Base-by-base conservation (phyloP, 768 basidiomycete species). In the Flagelloscypha sp. region DNA sequence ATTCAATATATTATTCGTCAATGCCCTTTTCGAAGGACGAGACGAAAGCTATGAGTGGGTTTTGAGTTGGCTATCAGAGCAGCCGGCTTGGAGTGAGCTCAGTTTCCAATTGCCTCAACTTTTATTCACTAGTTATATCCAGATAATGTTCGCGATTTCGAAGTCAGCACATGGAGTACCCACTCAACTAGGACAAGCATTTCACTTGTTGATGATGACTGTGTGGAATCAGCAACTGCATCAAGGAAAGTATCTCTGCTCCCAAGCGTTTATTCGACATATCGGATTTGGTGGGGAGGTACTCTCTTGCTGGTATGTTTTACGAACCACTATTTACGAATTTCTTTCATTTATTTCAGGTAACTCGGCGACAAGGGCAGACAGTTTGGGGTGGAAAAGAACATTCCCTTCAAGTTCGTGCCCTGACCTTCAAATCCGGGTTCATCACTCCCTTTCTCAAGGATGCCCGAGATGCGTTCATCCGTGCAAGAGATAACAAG, bases 21-120 rank as follows among this genome's bases (percentile, higher is more conserved):
- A n/a, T n/a, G n/a, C n/a, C n/a, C n/a, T n/a, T n/a, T n/a, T n/a
- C n/a, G n/a, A n/a, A n/a, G n/a, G n/a, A n/a, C n/a, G n/a, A n/a
- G n/a, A n/a, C n/a, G n/a, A n/a, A n/a, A n/a, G n/a, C n/a, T n/a
- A n/a, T n/a, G 74, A 61, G 2, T 80, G 76, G 77, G 62, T 79
- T 33, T 59, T 76, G 54, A 55, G 62, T 27, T 79, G 76, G 75
- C 42, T 78, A 0, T 68, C 73, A n/a, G 62, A 61, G 30, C 68
- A 72, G 22, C 70, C 71, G 9, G 56, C 66, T 11, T 78, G 72
- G 72, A 57, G 73, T 69, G 36, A 39, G 72, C 48, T 48, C 18
- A 6, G 6, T 10, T 16, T 22, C 3, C 23, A 6, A 35, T 12
- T 5, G 7, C 6, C 22, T 18, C n/a, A n/a, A 17, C 27, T 31